Evolutionary conservation across 106 monocot species (phyloP).

Genomic region (Narthecium ossifragum): DNA sequence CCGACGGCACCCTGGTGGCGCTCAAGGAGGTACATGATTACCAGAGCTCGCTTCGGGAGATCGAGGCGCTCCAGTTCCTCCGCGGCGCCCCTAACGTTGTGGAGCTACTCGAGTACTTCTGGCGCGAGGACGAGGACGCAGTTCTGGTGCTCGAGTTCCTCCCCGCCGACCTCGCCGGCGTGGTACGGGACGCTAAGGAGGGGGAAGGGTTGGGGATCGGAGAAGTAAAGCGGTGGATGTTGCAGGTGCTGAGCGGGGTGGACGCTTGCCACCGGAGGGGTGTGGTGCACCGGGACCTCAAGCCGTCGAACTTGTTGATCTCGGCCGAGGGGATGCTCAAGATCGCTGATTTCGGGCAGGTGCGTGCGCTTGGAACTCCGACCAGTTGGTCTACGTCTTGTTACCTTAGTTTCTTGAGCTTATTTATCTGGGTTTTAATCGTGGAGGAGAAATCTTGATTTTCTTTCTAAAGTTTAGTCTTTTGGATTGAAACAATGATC

Average conservation of each 20-base stretch:
- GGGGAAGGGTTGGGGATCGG: constrained; percentile 22
- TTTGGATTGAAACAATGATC: no score
- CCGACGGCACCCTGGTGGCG: constrained; percentile 64
- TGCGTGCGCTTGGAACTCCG: no score
- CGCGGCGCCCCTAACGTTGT: constrained; percentile 32
- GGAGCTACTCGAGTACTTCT: constrained; percentile 37
- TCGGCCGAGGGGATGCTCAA: constrained; percentile 52
- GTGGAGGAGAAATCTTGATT: no score
- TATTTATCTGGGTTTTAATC: no score
- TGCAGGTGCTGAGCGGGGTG: constrained; percentile 52
- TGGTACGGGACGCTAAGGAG: constrained; percentile 48
- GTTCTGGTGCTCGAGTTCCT: constrained; percentile 44
- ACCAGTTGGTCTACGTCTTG: no score
- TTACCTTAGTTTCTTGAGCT: not conserved
- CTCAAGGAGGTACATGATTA: constrained; percentile 94
- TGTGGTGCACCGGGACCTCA: constrained; percentile 60
- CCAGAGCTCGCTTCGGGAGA: constrained; percentile 39
- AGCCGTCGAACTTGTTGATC: constrained; percentile 60
- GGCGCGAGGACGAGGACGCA: constrained; percentile 29
- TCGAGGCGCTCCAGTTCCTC: constrained; percentile 35
- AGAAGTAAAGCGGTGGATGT: constrained; percentile 70
- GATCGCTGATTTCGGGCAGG: constrained; percentile 75
- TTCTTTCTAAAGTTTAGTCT: no score
- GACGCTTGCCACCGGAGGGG: constrained; percentile 41
- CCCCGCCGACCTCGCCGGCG: constrained; percentile 32